Percentiles rank a stretch among this genome's conserved stretches.
These are phyloP conservation scores for Colletotrichum salicis DNA, from an alignment of 2,329 filamentous ascomycete species.

Conservation along the genomic window DNA sequence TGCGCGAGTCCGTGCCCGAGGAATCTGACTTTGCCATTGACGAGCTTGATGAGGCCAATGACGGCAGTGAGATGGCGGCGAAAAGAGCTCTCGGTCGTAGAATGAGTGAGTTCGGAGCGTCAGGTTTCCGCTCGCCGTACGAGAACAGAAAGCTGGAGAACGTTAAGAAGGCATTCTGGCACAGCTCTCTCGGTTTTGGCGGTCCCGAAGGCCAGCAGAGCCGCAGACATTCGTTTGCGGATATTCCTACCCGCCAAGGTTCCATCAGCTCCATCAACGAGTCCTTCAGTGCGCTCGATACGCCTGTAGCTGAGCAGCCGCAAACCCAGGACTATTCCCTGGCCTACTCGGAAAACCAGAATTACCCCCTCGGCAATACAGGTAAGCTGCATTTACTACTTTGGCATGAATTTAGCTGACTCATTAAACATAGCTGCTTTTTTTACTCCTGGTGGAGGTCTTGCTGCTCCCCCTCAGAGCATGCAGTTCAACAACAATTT, in stretches of 20 bases:
- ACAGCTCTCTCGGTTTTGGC: slow-evolving; percentile 75
- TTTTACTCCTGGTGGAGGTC: slow-evolving; percentile 47
- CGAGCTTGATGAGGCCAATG: slow-evolving; percentile 72
- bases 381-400: slow-evolving; percentile 43
- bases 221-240: slow-evolving; percentile 82
- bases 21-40: slow-evolving; percentile 80
- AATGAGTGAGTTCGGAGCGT: slow-evolving; percentile 67
- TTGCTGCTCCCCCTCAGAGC: slow-evolving; percentile 47
- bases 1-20: slow-evolving; percentile 70
- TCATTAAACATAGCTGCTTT: slow-evolving; percentile 47
- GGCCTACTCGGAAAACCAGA: slow-evolving; percentile 51
- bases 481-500: slow-evolving; percentile 55
- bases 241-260: slow-evolving; percentile 71
- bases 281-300: slow-evolving; percentile 58
- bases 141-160: slow-evolving; percentile 73
- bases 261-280: slow-evolving; percentile 72
- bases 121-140: slow-evolving; percentile 59
- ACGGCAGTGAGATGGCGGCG: slow-evolving; percentile 58
- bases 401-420: slow-evolving; percentile 39
- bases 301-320: slow-evolving; percentile 54
- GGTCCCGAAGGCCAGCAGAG: slow-evolving; percentile 75
- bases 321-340: slow-evolving; percentile 55
- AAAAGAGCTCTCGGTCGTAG: slow-evolving; percentile 60
- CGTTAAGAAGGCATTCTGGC: slow-evolving; percentile 76
- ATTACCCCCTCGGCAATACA: slow-evolving; percentile 50